Conservation (phyloP, 352 stramenopile species). For the Phytophthora foliorum region DNA sequence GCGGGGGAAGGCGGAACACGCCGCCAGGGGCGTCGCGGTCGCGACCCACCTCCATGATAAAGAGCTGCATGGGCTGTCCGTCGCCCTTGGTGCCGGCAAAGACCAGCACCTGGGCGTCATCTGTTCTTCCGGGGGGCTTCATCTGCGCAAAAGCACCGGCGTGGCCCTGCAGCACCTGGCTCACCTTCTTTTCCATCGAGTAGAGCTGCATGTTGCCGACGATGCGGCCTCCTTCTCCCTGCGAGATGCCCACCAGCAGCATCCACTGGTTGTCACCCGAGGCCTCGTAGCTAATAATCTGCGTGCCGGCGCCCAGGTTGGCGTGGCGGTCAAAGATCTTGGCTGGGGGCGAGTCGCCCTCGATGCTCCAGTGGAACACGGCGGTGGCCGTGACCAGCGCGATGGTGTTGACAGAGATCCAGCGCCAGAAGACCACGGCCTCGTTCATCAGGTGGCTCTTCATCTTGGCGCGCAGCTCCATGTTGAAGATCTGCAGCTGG, state of each 20-base stretch:
- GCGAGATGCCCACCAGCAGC: constrained; percentile 97
- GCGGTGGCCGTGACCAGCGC: constrained; percentile 96
- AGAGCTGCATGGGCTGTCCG: constrained; percentile 86
- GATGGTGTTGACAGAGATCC: constrained; percentile 97
- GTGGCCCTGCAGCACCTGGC: constrained; percentile 98
- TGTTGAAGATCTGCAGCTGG: constrained; percentile 99
- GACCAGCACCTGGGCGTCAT: constrained; percentile 90
- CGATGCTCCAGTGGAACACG: constrained; percentile 99
- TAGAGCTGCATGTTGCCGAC: constrained; percentile 99
- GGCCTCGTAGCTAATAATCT: constrained; percentile 99
- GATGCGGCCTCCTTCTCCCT: constrained; percentile 94
- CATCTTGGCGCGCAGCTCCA: constrained; percentile 99
- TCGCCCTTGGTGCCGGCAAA: constrained; percentile 89
- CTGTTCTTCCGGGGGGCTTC: constrained; percentile 94
- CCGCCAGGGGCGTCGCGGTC: constrained; percentile 96
- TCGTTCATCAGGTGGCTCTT: constrained; percentile 96
- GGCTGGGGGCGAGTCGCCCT: constrained; percentile 90
- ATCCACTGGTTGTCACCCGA: constrained; percentile 99
- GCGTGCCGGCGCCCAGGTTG: constrained; percentile 93
- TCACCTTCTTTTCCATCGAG: constrained; percentile 99
- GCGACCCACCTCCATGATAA: constrained; percentile 99
- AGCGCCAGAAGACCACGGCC: constrained; percentile 99
- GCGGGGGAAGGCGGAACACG: constrained; percentile 95
- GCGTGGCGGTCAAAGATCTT: constrained; percentile 99
- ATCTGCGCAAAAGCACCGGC: constrained; percentile 97